Evolutionary conservation across 2,329 filamentous ascomycete genomes (phyloP).

Genomic region (Xylariaceae sp.): DNA sequence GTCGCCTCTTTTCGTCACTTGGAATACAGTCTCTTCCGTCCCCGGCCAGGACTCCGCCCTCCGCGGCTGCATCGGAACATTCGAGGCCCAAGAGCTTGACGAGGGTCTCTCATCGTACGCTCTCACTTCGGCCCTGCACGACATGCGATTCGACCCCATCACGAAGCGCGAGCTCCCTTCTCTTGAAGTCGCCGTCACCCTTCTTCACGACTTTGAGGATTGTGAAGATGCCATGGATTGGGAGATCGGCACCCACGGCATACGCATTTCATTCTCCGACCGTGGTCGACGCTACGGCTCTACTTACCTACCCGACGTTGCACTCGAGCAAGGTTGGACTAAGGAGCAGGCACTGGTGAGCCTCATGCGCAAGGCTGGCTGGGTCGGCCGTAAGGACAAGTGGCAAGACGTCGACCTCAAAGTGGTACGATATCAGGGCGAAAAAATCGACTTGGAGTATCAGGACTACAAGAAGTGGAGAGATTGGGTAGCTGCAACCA

Average conservation of each 20-base stretch:
- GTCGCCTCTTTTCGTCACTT: conserved; percentile 87
- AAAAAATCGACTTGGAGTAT: conserved; percentile 68
- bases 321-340: conserved; percentile 88
- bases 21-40: conserved; percentile 67
- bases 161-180: conserved; percentile 49
- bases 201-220: conserved; percentile 81
- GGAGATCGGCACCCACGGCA: conserved; percentile 79
- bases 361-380: conserved; percentile 92
- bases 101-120: conserved; percentile 75
- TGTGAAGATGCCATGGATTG: conserved; percentile 74
- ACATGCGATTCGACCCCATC: conserved; percentile 59
- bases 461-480: conserved; percentile 76
- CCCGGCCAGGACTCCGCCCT: conserved; percentile 59
- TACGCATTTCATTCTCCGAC: conserved; percentile 80
- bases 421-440: conserved; percentile 82
- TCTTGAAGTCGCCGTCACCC: conserved; percentile 67
- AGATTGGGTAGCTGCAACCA: conserved; percentile 57
- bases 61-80: conserved; percentile 95
- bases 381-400: conserved; percentile 72
- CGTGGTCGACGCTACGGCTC: conserved; percentile 70
- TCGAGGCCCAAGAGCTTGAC: conserved; percentile 70
- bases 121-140: conserved; percentile 68
- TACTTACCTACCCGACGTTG: conserved; percentile 91
- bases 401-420: conserved; percentile 79
- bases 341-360: conserved; percentile 88